phyloP scores from a whole-genome alignment of 2,329 filamentous ascomycete species.

The Sporothrix pseudoabietina region DNA sequence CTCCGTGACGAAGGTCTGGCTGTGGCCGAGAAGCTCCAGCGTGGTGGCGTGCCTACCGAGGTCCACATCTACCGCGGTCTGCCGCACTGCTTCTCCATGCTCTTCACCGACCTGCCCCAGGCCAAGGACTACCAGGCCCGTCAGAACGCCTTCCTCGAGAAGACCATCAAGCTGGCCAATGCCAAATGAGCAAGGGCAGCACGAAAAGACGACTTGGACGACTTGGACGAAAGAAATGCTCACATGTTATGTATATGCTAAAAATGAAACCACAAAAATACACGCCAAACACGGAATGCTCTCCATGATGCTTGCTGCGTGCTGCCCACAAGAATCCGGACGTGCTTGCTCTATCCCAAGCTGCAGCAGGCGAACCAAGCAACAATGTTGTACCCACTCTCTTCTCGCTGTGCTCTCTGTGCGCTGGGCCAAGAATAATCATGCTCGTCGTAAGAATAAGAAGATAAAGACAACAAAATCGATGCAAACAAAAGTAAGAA shows the following conservation, averaged over 20 bases:
- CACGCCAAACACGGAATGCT: not conserved
- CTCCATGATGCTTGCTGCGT: not conserved
- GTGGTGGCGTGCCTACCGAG: conserved; percentile 41
- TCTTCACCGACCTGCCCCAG: conserved; percentile 29
- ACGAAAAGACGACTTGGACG: not conserved
- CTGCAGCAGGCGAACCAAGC: not conserved
- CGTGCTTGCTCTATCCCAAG: conserved; percentile 18
- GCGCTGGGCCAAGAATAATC: not conserved
- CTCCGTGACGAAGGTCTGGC: conserved; percentile 47
- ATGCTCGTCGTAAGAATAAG: conserved; percentile 8
- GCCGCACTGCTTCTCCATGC: conserved; percentile 43
- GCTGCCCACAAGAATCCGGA: not conserved
- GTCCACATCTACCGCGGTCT: conserved; percentile 43
- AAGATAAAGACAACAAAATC: not conserved
- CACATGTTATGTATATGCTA: conserved; percentile 1
- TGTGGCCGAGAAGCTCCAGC: conserved; percentile 43
- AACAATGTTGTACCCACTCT: not conserved
- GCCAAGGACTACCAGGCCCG: conserved; percentile 25
- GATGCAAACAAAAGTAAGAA: not conserved
- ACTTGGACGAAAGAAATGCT: not conserved
- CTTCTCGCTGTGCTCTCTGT: not conserved
- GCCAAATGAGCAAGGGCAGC: not conserved
- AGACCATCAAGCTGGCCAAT: conserved; percentile 24
- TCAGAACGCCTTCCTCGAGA: conserved; percentile 27
- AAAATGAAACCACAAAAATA: conserved; percentile 10